A percentile compares a stretch with the other conserved stretches of the same genome.
Evolutionary conservation across 2,329 filamentous ascomycete species (phyloP).

Genomic region (Plenodomus tracheiphilus): DNA sequence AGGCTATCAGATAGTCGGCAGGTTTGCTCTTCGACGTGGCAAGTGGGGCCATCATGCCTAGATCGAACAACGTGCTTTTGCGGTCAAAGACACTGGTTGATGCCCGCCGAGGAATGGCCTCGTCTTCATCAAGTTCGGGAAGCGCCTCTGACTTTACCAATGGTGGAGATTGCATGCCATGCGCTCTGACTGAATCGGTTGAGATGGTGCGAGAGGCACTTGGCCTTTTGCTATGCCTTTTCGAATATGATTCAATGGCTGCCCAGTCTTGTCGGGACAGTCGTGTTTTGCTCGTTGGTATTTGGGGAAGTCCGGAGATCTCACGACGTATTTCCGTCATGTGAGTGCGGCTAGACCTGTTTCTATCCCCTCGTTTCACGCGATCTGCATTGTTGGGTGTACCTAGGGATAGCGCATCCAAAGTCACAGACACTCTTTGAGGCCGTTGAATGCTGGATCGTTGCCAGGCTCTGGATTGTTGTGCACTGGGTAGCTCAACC

Average conservation of each 20-base stretch:
- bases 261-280: slow-evolving; percentile 43
- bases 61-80: slow-evolving; percentile 32
- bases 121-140: slow-evolving; percentile 41
- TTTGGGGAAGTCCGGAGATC: slow-evolving; percentile 32
- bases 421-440: slow-evolving; percentile 25
- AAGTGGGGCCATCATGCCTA: slow-evolving; percentile 22
- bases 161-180: slow-evolving; percentile 23
- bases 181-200: slow-evolving; percentile 15
- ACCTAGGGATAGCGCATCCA: slow-evolving; percentile 25
- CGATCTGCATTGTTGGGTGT: slow-evolving; percentile 13
- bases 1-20: neutral
- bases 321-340: slow-evolving; percentile 37
- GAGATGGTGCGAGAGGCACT: slow-evolving; percentile 21
- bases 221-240: slow-evolving; percentile 27
- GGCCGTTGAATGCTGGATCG: slow-evolving; percentile 31
- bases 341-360: slow-evolving; percentile 19
- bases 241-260: slow-evolving; percentile 38
- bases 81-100: slow-evolving; percentile 42
- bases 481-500: slow-evolving; percentile 15
- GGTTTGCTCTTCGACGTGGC: slow-evolving; percentile 14
- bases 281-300: slow-evolving; percentile 33
- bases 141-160: slow-evolving; percentile 30
- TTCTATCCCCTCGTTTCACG: slow-evolving; percentile 5
- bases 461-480: slow-evolving; percentile 16
- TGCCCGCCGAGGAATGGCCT: slow-evolving; percentile 38